Conservation (phyloP, 2,329 filamentous ascomycete genomes). For the Paecilomyces fulvus region DNA sequence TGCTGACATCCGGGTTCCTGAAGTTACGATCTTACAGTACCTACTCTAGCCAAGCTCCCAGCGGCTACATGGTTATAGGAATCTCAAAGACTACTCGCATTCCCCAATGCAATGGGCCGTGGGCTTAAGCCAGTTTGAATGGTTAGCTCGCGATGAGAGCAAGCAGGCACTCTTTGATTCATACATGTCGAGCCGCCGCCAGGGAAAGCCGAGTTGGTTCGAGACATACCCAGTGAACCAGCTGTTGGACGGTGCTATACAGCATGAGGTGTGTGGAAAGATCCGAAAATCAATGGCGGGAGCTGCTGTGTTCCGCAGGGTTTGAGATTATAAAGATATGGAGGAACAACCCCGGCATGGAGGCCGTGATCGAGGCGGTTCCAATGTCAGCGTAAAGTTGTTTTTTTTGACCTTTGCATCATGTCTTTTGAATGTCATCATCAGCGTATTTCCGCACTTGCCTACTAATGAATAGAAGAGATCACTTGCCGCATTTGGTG, state of each 20-base stretch:
- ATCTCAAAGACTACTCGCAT: constrained; percentile 18
- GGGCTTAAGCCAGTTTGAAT: constrained; percentile 26
- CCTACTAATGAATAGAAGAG: too few relatives aligned
- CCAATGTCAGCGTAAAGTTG: constrained; percentile 1
- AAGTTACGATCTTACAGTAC: constrained; percentile 23
- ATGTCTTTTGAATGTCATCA: not conserved
- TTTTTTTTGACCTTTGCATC: not conserved
- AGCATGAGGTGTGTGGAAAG: constrained; percentile 23
- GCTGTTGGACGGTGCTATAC: not conserved
- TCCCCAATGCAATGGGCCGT: constrained; percentile 26
- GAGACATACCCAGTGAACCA: constrained; percentile 22
- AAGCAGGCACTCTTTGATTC: constrained; percentile 24
- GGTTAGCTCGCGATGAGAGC: constrained; percentile 16
- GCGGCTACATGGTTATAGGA: constrained; percentile 16
- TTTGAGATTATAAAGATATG: constrained; percentile 17
- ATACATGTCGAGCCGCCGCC: constrained; percentile 25
- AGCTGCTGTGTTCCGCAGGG: constrained; percentile 18
- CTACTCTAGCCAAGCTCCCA: constrained; percentile 21
- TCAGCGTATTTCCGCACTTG: too few relatives aligned
- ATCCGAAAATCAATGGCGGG: constrained; percentile 24
- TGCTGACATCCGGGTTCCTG: not conserved
- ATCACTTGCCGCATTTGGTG: too few relatives aligned
- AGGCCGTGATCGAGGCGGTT: constrained; percentile 5
- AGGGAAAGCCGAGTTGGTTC: constrained; percentile 22
- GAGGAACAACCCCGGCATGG: constrained; percentile 6